Conservation (phyloP, 305 asterid species). For the Fraxinus paxiana region DNA sequence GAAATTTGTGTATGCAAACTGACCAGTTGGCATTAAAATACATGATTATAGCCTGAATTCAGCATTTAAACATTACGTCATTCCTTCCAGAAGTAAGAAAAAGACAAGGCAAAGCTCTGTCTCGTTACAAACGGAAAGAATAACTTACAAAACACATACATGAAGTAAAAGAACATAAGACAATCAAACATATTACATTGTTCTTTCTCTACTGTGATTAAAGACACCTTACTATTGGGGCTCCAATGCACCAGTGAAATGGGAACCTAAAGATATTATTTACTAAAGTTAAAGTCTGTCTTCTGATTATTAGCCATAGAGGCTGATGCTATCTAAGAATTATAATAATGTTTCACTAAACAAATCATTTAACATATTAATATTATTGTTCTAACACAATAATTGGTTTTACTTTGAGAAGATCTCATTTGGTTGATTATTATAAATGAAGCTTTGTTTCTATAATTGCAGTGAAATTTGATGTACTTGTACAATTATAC, state of each 20-base stretch:
- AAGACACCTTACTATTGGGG: neutral
- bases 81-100: conserved; percentile 9
- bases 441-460: neutral
- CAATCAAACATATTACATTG: neutral
- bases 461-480: neutral
- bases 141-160: conserved; percentile 7
- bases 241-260: neutral
- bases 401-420: neutral
- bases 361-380: neutral
- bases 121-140: conserved; percentile 1
- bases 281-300: neutral
- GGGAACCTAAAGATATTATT: neutral
- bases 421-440: neutral
- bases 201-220: neutral
- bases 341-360: neutral
- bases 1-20: conserved; percentile 27
- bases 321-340: neutral
- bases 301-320: neutral
- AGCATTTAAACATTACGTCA: conserved; percentile 1
- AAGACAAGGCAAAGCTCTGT: neutral
- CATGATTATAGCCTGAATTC: conserved; percentile 6
- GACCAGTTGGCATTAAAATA: conserved; percentile 16
- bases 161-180: neutral
- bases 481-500: neutral
- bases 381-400: neutral